Evolutionary conservation across 75 land plant species (phyloP).

Genomic region (Pseudotsuga menziesii): DNA sequence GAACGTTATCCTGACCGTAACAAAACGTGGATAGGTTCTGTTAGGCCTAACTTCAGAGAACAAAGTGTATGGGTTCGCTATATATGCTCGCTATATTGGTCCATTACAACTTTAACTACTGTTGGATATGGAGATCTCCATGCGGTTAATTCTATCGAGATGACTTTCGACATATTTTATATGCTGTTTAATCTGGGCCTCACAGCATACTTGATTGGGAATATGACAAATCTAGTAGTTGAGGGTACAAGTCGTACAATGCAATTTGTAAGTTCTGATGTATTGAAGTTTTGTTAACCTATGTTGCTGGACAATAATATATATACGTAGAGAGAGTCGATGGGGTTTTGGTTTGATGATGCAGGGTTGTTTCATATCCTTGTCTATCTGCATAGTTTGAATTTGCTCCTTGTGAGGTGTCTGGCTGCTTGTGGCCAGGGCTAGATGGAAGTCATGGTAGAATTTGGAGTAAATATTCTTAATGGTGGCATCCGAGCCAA

Average conservation of each 20-base stretch:
- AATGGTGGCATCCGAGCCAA: no score
- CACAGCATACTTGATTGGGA: slow-evolving; percentile 76
- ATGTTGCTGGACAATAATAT: no score
- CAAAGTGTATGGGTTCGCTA: slow-evolving; percentile 51
- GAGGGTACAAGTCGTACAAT: slow-evolving; percentile 47
- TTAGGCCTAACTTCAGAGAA: neutral
- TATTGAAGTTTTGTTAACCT: no score
- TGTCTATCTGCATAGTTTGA: no score
- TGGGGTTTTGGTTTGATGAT: no score
- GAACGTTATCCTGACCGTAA: slow-evolving; percentile 20
- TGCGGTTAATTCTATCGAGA: slow-evolving; percentile 52
- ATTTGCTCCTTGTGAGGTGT: no score
- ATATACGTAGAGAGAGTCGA: no score
- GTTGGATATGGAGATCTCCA: slow-evolving; percentile 77
- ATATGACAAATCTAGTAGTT: slow-evolving; percentile 82
- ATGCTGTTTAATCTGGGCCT: slow-evolving; percentile 82
- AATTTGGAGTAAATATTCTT: no score
- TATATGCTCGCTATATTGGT: slow-evolving; percentile 58
- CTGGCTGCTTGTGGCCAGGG: no score
- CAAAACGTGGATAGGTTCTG: slow-evolving; percentile 52
- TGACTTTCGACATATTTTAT: slow-evolving; percentile 36
- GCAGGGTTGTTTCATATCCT: no score
- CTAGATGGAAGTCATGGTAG: no score
- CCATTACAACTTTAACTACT: slow-evolving; percentile 58
- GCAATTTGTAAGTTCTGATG: slow-evolving; percentile 20